phyloP scores from a whole-genome alignment of 306 rosid species.

The Notholithocarpus densiflorus region DNA sequence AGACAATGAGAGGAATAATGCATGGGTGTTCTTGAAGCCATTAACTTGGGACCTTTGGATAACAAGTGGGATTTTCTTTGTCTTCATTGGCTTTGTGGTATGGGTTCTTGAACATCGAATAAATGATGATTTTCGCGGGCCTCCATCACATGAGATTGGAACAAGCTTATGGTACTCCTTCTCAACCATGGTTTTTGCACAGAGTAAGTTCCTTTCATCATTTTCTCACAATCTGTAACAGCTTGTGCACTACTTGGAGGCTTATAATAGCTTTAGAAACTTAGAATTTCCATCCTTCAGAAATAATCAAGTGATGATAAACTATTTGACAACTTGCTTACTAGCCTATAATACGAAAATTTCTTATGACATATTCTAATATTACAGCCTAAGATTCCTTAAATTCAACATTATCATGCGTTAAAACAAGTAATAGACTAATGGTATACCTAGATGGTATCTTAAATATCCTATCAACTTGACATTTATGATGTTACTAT shows the following conservation, averaged over 20 bases:
- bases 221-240: background rate
- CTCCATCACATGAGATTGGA: constrained; percentile 24
- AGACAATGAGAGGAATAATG: background rate
- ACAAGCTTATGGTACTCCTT: constrained; percentile 45
- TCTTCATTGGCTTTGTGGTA: constrained; percentile 32
- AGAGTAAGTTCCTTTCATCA: background rate
- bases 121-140: constrained; percentile 33
- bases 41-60: constrained; percentile 37
- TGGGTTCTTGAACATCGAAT: constrained; percentile 47
- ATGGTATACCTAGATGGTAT: too few relatives aligned
- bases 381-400: too few relatives aligned
- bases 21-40: constrained; percentile 49
- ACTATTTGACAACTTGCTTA: too few relatives aligned
- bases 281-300: too few relatives aligned
- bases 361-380: too few relatives aligned
- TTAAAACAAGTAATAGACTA: too few relatives aligned
- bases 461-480: too few relatives aligned
- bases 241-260: too few relatives aligned
- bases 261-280: background rate
- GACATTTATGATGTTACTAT: background rate
- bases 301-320: too few relatives aligned
- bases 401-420: too few relatives aligned
- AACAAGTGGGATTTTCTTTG: constrained; percentile 23
- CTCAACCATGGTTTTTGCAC: constrained; percentile 40
- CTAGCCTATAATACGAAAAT: too few relatives aligned